Evolutionary conservation across 2,329 filamentous ascomycete species (phyloP).

Genomic region (Camptophora hylomeconis): DNA sequence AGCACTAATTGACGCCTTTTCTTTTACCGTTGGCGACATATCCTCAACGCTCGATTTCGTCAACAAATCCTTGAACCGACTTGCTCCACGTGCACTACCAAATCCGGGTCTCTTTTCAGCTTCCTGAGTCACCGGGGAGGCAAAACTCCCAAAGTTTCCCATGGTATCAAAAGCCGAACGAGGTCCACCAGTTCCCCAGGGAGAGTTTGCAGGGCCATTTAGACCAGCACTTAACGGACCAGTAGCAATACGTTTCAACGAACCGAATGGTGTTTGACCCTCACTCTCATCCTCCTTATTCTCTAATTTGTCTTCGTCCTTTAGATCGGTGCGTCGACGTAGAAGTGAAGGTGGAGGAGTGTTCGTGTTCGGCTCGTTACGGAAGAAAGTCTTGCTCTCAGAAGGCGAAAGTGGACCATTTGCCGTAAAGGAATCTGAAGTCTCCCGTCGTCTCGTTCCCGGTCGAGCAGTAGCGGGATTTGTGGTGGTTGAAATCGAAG

Average conservation of each 20-base stretch:
- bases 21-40: conserved; percentile 36
- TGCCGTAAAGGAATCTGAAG: conserved; percentile 52
- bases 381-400: conserved; percentile 31
- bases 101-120: conserved; percentile 58
- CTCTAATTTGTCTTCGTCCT: conserved; percentile 36
- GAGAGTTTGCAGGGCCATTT: conserved; percentile 34
- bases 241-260: conserved; percentile 44
- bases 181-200: conserved; percentile 48
- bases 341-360: conserved; percentile 48
- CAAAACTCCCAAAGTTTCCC: conserved; percentile 82
- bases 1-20: conserved; percentile 41
- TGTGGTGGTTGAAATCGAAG: conserved; percentile 63
- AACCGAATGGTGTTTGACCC: conserved; percentile 35
- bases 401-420: conserved; percentile 36
- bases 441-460: conserved; percentile 69
- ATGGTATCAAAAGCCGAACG: conserved; percentile 55
- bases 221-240: conserved; percentile 39
- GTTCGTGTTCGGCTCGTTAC: conserved; percentile 40
- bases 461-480: conserved; percentile 66
- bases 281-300: conserved; percentile 40
- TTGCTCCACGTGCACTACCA: conserved; percentile 58
- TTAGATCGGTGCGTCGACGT: conserved; percentile 49
- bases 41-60: conserved; percentile 64
- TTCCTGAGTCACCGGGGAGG: conserved; percentile 35
- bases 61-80: conserved; percentile 74